Percentiles rank a stretch among this genome's conserved stretches.
Conservation (phyloP, 768 basidiomycete species). For the Podaxis sp. region DNA sequence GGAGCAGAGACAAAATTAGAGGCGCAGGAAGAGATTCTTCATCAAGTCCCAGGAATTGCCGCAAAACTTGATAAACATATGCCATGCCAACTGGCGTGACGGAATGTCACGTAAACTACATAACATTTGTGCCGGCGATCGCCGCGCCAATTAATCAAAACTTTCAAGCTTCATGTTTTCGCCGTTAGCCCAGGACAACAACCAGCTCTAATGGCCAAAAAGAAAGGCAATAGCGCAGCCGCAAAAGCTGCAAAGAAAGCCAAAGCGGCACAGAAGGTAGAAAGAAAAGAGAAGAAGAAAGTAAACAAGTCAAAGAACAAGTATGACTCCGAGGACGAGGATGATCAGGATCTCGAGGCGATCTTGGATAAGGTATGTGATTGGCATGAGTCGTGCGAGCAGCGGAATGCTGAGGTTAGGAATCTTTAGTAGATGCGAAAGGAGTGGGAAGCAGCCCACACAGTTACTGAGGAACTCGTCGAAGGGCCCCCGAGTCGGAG, state of each 20-base stretch:
- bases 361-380: constrained; percentile 73
- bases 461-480: constrained; percentile 82
- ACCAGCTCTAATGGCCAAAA: constrained; percentile 45
- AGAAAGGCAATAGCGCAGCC: constrained; percentile 44
- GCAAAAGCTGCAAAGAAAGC: constrained; percentile 68
- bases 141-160: not conserved
- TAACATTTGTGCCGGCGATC: not conserved
- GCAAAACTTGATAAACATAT: not conserved
- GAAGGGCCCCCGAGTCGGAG: constrained; percentile 81
- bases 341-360: constrained; percentile 77
- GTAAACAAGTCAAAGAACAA: constrained; percentile 37
- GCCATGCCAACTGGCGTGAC: not conserved
- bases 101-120: no score
- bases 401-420: not conserved
- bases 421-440: constrained; percentile 62
- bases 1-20: no score
- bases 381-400: not conserved
- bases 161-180: not conserved
- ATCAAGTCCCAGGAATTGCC: no score
- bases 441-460: constrained; percentile 83
- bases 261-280: constrained; percentile 65
- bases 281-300: constrained; percentile 69
- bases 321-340: constrained; percentile 25
- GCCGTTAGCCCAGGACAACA: not conserved
- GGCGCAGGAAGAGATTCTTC: no score